A percentile compares a stretch with the other conserved stretches of the same genome.
Conservation (phyloP, 768 basidiomycete species). For the Gautieria morchelliformis region DNA sequence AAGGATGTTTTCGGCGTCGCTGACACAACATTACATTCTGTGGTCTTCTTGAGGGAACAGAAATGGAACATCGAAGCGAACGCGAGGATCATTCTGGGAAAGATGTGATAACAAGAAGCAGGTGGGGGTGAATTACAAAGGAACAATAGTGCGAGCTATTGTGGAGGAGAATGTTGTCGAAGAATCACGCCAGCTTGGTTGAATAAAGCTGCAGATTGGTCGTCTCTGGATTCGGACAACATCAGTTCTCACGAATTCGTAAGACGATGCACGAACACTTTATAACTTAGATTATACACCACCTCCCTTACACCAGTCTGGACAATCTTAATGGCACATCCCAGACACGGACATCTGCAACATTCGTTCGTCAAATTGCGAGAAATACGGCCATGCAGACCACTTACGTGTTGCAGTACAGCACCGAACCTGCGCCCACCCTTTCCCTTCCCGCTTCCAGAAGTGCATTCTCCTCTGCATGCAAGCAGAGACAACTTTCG, state of each 20-base stretch:
- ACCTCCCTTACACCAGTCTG: constrained; percentile 89
- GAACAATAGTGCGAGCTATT: background rate
- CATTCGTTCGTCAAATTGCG: background rate
- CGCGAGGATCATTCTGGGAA: constrained; percentile 19
- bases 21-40: background rate
- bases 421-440: constrained; percentile 68
- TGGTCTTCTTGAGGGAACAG: constrained; percentile 30
- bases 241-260: background rate
- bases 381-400: background rate
- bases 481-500: constrained; percentile 85
- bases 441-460: constrained; percentile 90
- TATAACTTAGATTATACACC: constrained; percentile 91
- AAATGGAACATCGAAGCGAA: constrained; percentile 55
- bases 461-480: constrained; percentile 97
- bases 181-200: constrained; percentile 75
- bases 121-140: background rate
- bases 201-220: constrained; percentile 70
- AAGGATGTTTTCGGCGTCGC: constrained; percentile 8
- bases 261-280: constrained; percentile 55
- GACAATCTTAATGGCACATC: constrained; percentile 94
- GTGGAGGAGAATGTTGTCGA: constrained; percentile 49
- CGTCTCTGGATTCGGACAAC: constrained; percentile 44
- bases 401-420: constrained; percentile 96
- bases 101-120: background rate
- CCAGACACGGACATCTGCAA: constrained; percentile 90